Evolutionary conservation across 1,139 yeast genomes (phyloP).

Genomic region (Yamadazyma taylorii): DNA sequence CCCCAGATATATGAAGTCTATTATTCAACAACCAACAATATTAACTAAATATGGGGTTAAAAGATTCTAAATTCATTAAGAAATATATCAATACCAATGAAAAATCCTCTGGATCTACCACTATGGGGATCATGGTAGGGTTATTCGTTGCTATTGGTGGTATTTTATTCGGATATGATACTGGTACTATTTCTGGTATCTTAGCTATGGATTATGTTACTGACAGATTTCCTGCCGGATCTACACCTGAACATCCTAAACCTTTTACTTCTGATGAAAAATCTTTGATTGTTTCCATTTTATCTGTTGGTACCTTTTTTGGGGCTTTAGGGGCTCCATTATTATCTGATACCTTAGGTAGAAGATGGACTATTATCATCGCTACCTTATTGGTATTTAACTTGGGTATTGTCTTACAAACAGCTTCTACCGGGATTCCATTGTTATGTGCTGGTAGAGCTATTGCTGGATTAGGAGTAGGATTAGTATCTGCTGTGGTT

Average conservation of each 20-base stretch:
- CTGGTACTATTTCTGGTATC: conserved; percentile 78
- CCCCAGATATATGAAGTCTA: neutral
- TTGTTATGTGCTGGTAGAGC: conserved; percentile 52
- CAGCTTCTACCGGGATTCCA: conserved; percentile 47
- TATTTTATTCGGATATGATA: conserved; percentile 69
- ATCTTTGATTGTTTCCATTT: conserved; percentile 64
- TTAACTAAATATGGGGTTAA: conserved; percentile 41
- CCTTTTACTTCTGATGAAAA: conserved; percentile 52
- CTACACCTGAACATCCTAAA: conserved; percentile 1
- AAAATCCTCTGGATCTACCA: conserved; percentile 48
- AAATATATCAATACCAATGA: conserved; percentile 39
- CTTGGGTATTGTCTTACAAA: conserved; percentile 61
- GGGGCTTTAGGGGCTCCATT: conserved; percentile 61
- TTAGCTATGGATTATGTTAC: conserved; percentile 66
- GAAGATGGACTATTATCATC: conserved; percentile 49
- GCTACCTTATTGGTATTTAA: conserved; percentile 52
- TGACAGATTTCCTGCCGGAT: conserved; percentile 39
- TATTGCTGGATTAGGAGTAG: conserved; percentile 64
- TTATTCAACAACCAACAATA: too few species aligned
- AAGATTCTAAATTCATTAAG: conserved; percentile 31
- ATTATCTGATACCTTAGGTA: conserved; percentile 56
- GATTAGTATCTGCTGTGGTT: conserved; percentile 58
- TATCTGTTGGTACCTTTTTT: conserved; percentile 69
- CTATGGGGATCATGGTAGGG: conserved; percentile 47
- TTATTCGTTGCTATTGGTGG: conserved; percentile 61